phyloP scores from a whole-genome alignment of 2,329 filamentous ascomycete species.

The Trichothecium roseum region DNA sequence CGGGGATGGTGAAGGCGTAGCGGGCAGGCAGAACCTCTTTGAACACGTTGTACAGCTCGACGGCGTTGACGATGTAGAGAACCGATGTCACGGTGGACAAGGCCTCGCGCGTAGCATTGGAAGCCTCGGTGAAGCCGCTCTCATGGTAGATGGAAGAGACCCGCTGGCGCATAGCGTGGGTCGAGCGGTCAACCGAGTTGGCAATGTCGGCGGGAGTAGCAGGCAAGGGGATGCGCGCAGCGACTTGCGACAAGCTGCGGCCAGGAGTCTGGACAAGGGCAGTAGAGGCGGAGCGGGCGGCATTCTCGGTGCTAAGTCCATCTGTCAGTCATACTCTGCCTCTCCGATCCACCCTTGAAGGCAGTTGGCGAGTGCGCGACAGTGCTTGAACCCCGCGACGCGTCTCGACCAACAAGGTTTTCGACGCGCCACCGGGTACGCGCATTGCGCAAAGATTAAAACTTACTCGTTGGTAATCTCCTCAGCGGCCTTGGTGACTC shows the following conservation, averaged over 20 bases:
- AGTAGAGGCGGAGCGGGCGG: constrained; percentile 25
- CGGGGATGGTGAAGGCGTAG: constrained; percentile 64
- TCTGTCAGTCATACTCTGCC: constrained; percentile 13
- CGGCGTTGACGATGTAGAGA: constrained; percentile 53
- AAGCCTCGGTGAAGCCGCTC: constrained; percentile 55
- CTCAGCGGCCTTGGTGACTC: constrained; percentile 32
- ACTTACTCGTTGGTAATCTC: constrained; percentile 37
- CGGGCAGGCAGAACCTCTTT: constrained; percentile 59
- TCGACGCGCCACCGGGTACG: not conserved
- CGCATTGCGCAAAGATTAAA: not conserved
- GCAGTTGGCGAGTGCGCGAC: constrained; percentile 5
- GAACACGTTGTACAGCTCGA: constrained; percentile 64
- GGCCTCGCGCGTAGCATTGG: constrained; percentile 55
- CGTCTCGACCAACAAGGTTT: constrained; percentile 1
- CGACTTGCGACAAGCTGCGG: constrained; percentile 42
- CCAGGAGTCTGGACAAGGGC: constrained; percentile 38
- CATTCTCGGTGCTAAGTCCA: constrained; percentile 15
- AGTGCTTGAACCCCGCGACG: not conserved
- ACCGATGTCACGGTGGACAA: constrained; percentile 66
- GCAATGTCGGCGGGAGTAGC: constrained; percentile 72
- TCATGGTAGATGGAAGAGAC: constrained; percentile 53
- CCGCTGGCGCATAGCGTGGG: constrained; percentile 55
- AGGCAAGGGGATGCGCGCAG: constrained; percentile 58
- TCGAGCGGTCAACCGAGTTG: constrained; percentile 62
- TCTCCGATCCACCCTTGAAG: not conserved